phyloP scores from a whole-genome alignment of 2,329 filamentous ascomycete genomes.

The Penicillium sp. region DNA sequence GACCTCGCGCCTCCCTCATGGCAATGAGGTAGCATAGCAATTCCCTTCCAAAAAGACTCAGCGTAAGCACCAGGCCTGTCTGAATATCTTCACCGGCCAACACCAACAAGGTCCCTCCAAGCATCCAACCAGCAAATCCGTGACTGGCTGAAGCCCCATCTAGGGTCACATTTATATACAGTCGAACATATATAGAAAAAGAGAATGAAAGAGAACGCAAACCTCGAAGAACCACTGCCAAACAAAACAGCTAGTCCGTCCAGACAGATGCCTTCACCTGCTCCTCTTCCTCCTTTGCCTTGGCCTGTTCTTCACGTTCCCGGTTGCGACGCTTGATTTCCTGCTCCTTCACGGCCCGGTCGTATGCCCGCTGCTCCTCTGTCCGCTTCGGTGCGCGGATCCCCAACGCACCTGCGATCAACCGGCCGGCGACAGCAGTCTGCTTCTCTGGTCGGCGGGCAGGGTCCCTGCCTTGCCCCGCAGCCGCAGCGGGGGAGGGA shows the following conservation, averaged over 20 bases:
- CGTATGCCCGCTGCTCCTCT: constrained; percentile 84
- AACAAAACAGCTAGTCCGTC: constrained; percentile 56
- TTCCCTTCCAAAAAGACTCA: too few species aligned
- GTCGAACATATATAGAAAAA: constrained; percentile 8
- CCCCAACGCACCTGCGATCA: constrained; percentile 87
- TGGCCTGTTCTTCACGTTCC: constrained; percentile 65
- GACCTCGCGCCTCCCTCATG: too few species aligned
- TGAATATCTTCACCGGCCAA: too few species aligned
- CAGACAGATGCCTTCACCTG: constrained; percentile 80
- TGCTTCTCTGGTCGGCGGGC: constrained; percentile 75
- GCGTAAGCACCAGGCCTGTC: too few species aligned
- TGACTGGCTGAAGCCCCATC: constrained; percentile 2
- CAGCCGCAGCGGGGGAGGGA: constrained; percentile 13
- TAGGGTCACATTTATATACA: constrained; percentile 14
- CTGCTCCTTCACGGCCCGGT: constrained; percentile 75
- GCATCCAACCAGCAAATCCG: not conserved
- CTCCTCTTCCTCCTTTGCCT: constrained; percentile 63
- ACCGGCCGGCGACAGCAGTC: constrained; percentile 79
- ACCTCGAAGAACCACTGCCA: too few species aligned
- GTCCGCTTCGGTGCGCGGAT: constrained; percentile 76
- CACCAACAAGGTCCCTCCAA: too few species aligned
- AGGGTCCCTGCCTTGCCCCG: constrained; percentile 15
- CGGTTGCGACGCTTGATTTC: constrained; percentile 73
- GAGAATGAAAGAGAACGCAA: constrained; percentile 1
- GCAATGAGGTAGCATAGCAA: too few species aligned